A percentile compares a stretch with the other conserved stretches of the same genome.
Conservation (phyloP, 176 grass and related monocot species). For the Metroxylon sagu region DNA sequence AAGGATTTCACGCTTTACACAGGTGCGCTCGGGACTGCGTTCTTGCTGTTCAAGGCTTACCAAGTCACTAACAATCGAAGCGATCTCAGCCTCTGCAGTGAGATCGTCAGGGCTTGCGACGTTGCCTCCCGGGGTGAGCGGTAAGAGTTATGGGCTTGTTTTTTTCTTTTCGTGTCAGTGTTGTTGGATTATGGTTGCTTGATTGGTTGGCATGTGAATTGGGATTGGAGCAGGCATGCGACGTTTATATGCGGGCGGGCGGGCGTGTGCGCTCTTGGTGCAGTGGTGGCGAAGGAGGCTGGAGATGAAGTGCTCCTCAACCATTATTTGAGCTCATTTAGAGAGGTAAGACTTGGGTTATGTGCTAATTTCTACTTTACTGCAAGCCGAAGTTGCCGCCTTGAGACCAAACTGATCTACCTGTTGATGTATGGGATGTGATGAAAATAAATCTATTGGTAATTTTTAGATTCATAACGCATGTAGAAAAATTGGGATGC, state of each 20-base stretch:
- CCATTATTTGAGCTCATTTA: conserved; percentile 62
- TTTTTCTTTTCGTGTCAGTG: neutral
- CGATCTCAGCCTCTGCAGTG: conserved; percentile 19
- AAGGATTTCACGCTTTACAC: conserved; percentile 27
- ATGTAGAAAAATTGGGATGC: too few relatives aligned
- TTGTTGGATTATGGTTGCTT: neutral
- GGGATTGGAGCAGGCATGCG: conserved; percentile 49
- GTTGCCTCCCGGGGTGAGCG: neutral
- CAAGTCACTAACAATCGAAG: conserved; percentile 9
- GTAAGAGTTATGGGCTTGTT: neutral
- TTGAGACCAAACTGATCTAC: too few relatives aligned
- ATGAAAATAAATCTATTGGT: too few relatives aligned
- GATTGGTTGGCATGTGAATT: neutral
- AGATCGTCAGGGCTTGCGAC: conserved; percentile 29
- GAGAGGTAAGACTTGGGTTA: conserved; percentile 35
- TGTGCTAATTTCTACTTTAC: neutral
- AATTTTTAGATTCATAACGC: too few relatives aligned
- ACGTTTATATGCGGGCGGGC: conserved; percentile 86
- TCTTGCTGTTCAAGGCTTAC: conserved; percentile 27
- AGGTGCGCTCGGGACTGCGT: conserved; percentile 25
- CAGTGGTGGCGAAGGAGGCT: conserved; percentile 47
- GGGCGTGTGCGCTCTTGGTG: conserved; percentile 70
- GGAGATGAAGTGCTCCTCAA: conserved; percentile 35
- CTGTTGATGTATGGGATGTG: too few relatives aligned
- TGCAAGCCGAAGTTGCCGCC: too few relatives aligned